phyloP scores from a whole-genome alignment of 352 stramenopile species.

The Phytopythium delawarense region DNA sequence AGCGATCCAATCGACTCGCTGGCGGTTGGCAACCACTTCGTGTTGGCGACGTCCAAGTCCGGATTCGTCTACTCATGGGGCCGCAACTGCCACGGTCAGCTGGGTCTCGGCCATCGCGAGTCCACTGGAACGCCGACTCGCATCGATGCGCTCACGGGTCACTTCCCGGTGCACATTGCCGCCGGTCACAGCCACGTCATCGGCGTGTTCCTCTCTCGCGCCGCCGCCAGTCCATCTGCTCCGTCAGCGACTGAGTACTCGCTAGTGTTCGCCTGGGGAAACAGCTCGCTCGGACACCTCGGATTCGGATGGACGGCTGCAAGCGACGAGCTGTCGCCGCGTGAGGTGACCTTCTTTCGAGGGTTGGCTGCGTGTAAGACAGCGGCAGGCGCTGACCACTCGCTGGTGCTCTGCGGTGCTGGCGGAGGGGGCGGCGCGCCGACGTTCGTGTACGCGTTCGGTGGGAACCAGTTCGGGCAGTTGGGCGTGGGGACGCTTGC shows the following conservation, averaged over 20 bases:
- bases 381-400: constrained; percentile 58
- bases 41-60: constrained; percentile 29
- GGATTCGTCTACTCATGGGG: constrained; percentile 61
- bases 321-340: constrained; percentile 19
- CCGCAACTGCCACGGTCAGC: constrained; percentile 47
- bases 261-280: constrained; percentile 52
- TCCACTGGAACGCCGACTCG: constrained; percentile 16
- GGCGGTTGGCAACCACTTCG: constrained; percentile 63
- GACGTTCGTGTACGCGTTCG: constrained; percentile 69
- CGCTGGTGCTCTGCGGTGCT: constrained; percentile 48
- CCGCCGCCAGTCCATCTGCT: not conserved
- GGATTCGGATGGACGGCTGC: constrained; percentile 37
- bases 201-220: constrained; percentile 31
- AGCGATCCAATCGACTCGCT: constrained; percentile 31
- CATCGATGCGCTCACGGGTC: constrained; percentile 23
- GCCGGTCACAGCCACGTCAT: constrained; percentile 50
- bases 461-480: constrained; percentile 60
- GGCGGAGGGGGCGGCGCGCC: constrained; percentile 12
- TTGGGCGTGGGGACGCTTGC: constrained; percentile 39
- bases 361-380: constrained; percentile 40
- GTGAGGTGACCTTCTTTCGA: constrained; percentile 58
- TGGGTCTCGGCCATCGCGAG: constrained; percentile 30
- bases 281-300: constrained; percentile 35
- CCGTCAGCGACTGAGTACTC: constrained; percentile 18
- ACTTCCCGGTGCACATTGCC: constrained; percentile 35